These are phyloP conservation scores for Anthracocystis setariae DNA, from an alignment of 1,284 basidiomycete species.

Conservation along the genomic window DNA sequence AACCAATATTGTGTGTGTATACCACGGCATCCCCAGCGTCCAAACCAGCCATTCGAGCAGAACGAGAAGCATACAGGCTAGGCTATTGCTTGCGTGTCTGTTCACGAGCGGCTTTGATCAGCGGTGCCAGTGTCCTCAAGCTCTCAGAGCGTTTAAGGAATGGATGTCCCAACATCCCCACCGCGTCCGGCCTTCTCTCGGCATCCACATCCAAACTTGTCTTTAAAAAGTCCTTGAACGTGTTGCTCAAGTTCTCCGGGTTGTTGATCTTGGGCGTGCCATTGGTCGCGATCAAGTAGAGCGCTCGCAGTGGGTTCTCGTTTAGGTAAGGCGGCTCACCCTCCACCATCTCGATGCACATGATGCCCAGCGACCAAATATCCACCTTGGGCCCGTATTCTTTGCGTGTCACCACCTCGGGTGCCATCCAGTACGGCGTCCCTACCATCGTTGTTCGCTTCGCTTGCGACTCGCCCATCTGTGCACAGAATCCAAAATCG, in stretches of 20 bases:
- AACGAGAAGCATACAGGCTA: no score
- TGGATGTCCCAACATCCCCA: slow-evolving; percentile 82
- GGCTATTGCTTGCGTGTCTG: slow-evolving; percentile 48
- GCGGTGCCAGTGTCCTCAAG: slow-evolving; percentile 82
- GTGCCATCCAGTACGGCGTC: slow-evolving; percentile 99
- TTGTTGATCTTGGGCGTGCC: slow-evolving; percentile 97
- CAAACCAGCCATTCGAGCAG: not conserved
- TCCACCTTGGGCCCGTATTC: slow-evolving; percentile 99
- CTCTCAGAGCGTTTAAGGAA: slow-evolving; percentile 86
- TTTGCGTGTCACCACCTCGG: slow-evolving; percentile 96
- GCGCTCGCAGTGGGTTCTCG: slow-evolving; percentile 92
- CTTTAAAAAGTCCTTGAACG: slow-evolving; percentile 91
- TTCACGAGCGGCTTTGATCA: slow-evolving; percentile 92
- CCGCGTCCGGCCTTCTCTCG: slow-evolving; percentile 88
- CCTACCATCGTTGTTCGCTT: slow-evolving; percentile 99
- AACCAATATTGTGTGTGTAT: not conserved
- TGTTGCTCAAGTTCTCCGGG: slow-evolving; percentile 84
- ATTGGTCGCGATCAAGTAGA: slow-evolving; percentile 97
- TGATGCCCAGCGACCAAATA: slow-evolving; percentile 97
- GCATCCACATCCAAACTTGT: slow-evolving; percentile 93
- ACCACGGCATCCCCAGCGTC: slow-evolving; percentile 4
- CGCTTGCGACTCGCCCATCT: slow-evolving; percentile 88
- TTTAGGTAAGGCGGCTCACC: slow-evolving; percentile 98
- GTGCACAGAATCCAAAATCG: slow-evolving; percentile 98
- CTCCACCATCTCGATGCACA: slow-evolving; percentile 99